Percentiles rank a stretch among this genome's conserved stretches.
phyloP scores from a whole-genome alignment of 257 asterid genomes.

The Ophiorrhiza pumila region DNA sequence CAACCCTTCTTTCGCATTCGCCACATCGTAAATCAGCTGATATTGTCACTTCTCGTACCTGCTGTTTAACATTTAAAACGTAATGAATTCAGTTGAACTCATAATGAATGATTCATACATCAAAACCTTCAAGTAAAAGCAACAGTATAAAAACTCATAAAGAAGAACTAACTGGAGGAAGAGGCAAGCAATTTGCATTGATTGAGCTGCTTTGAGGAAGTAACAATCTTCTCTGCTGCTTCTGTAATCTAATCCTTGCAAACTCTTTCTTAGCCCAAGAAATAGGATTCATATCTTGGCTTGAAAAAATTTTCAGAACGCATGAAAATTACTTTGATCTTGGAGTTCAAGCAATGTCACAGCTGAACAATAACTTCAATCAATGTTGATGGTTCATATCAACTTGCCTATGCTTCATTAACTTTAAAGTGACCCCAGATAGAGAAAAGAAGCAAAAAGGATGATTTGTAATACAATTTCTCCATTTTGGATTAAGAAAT shows the following conservation, averaged over 20 bases:
- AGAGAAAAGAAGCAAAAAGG: not conserved
- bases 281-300: constrained; percentile 23
- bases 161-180: constrained; percentile 19
- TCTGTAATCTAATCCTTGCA: constrained; percentile 21
- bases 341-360: constrained; percentile 1
- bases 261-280: constrained; percentile 40
- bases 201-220: constrained; percentile 19
- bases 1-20: constrained; percentile 30
- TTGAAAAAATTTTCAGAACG: not conserved
- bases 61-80: constrained; percentile 5
- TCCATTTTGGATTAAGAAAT: constrained; percentile 11
- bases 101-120: no score
- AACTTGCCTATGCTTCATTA: not conserved
- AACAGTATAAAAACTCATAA: not conserved
- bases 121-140: no score
- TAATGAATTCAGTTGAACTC: constrained; percentile 1
- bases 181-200: constrained; percentile 5
- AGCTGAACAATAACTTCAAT: constrained; percentile 3
- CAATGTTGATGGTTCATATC: not conserved
- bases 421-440: not conserved
- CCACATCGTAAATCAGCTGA: constrained; percentile 32
- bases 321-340: not conserved
- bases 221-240: constrained; percentile 21
- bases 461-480: not conserved
- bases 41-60: constrained; percentile 25